A percentile compares a stretch with the other conserved stretches of the same genome.
Conservation (phyloP, 2,329 filamentous ascomycete species). For the Alternaria panax region DNA sequence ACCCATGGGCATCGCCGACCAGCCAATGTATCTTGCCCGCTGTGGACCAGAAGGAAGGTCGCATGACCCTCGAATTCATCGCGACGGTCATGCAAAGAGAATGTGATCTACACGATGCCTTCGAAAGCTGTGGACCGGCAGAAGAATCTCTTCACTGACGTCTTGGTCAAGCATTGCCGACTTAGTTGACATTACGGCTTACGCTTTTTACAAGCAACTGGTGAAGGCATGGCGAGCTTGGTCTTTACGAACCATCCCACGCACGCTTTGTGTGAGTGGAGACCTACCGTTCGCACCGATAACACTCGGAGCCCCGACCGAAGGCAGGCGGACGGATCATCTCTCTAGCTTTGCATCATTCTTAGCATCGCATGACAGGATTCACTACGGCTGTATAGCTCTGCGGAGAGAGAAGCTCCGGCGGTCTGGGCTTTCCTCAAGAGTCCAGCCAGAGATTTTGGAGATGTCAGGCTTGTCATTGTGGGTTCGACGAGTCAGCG, state of each 20-base stretch:
- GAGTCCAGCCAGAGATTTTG: constrained; percentile 72
- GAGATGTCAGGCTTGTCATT: constrained; percentile 81
- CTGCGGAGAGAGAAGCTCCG: constrained; percentile 71
- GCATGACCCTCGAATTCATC: constrained; percentile 79
- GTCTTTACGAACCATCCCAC: constrained; percentile 68
- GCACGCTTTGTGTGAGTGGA: constrained; percentile 73
- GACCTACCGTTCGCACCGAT: constrained; percentile 78
- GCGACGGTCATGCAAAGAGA: constrained; percentile 63
- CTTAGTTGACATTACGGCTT: constrained; percentile 62
- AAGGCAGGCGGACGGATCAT: constrained; percentile 53
- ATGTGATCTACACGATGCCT: constrained; percentile 71
- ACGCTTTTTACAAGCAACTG: constrained; percentile 65
- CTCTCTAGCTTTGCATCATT: constrained; percentile 58
- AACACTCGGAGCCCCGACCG: constrained; percentile 76
- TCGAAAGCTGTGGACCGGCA: constrained; percentile 59
- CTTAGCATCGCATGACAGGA: constrained; percentile 51
- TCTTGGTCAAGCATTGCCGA: constrained; percentile 76
- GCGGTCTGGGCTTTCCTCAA: constrained; percentile 71
- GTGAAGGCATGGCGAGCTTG: constrained; percentile 69
- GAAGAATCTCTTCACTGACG: constrained; percentile 75
- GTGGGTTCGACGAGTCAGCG: constrained; percentile 80
- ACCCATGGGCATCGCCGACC: constrained; percentile 65
- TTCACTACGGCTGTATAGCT: constrained; percentile 77
- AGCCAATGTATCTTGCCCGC: constrained; percentile 71
- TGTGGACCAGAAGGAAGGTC: constrained; percentile 71